Percentiles rank a stretch among this genome's conserved stretches.
Evolutionary conservation across 1,139 yeast genomes (phyloP).

Genomic region (Pichiaceae sp.): DNA sequence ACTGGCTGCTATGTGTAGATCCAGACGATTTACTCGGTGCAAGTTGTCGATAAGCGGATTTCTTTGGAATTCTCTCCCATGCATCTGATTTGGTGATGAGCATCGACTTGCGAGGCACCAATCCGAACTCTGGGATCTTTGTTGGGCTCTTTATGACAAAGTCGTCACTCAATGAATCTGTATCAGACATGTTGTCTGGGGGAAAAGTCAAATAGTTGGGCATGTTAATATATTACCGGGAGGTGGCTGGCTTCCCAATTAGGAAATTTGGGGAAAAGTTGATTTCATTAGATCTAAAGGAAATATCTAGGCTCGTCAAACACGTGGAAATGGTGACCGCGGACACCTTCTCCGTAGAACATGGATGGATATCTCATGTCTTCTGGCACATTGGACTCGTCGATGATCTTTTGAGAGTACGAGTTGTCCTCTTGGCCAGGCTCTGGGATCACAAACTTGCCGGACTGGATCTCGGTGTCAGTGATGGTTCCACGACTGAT

Average conservation of each 20-base stretch:
- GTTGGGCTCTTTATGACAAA: not conserved
- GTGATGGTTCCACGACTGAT: slow-evolving; percentile 90
- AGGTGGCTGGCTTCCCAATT: not conserved
- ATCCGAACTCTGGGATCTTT: not conserved
- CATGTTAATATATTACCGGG: not conserved
- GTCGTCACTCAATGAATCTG: not conserved
- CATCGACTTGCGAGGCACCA: not conserved
- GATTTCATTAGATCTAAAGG: not conserved
- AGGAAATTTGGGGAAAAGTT: not conserved
- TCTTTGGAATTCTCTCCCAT: not conserved
- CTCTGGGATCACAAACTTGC: slow-evolving; percentile 69
- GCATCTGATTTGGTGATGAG: not conserved
- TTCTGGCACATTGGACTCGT: slow-evolving; percentile 38
- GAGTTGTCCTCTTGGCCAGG: slow-evolving; percentile 21
- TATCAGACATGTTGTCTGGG: not conserved
- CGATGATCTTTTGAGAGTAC: slow-evolving; percentile 19
- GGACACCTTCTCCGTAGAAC: slow-evolving; percentile 87
- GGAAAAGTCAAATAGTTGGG: not conserved
- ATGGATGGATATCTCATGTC: slow-evolving; percentile 71
- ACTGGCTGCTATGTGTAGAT: not conserved
- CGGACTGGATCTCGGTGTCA: slow-evolving; percentile 93
- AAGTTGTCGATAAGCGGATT: not conserved
- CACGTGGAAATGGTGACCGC: slow-evolving; percentile 91
- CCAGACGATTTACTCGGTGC: not conserved
- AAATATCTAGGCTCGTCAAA: slow-evolving; percentile 83